These are phyloP conservation scores for Phytophthora uliginosa DNA, from an alignment of 352 stramenopile species.

Conservation along the genomic window DNA sequence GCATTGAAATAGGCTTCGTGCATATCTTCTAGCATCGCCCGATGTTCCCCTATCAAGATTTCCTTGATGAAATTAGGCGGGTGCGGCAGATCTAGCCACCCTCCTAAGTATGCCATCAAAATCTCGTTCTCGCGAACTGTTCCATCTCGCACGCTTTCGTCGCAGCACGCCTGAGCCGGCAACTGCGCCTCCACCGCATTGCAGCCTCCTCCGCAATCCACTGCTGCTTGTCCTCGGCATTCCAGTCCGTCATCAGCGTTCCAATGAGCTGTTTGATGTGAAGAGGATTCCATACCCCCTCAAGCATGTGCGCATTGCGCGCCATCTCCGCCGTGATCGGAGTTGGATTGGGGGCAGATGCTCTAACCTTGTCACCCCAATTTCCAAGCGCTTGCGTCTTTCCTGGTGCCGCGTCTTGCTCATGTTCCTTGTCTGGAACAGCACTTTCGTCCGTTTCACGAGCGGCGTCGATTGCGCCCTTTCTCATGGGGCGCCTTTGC, in stretches of 20 bases:
- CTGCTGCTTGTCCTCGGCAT: background rate
- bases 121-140: background rate
- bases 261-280: conserved; percentile 7
- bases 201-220: background rate
- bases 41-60: background rate
- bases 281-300: conserved; percentile 3
- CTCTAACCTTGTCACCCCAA: background rate
- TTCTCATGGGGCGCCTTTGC: too few relatives aligned
- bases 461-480: too few relatives aligned
- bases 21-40: conserved; percentile 6
- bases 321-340: background rate
- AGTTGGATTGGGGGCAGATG: too few relatives aligned
- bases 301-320: conserved; percentile 1
- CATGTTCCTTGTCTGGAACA: too few relatives aligned
- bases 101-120: background rate
- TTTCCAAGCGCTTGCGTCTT: background rate
- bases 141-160: background rate
- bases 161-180: background rate
- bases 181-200: background rate
- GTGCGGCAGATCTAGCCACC: background rate
- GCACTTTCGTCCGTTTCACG: too few relatives aligned
- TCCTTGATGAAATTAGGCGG: conserved; percentile 9
- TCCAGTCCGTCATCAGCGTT: background rate
- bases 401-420: background rate
- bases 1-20: conserved; percentile 2